A percentile compares a stretch with the other conserved stretches of the same genome.
Conservation (phyloP, 257 asterid species). For the Vinca minor region DNA sequence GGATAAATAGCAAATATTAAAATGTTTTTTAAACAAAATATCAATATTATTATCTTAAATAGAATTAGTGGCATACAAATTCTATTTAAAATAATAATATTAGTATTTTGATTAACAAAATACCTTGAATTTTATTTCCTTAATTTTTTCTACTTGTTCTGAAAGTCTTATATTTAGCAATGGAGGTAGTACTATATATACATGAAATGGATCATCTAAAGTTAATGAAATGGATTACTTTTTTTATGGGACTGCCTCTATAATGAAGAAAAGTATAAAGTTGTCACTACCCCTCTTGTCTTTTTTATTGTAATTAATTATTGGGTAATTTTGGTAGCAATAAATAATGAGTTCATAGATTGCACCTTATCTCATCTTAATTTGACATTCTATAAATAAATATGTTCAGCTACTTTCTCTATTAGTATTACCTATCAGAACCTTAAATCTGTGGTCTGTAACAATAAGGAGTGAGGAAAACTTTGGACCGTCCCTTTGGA, state of each 20-base stretch:
- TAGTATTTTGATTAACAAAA: too few species aligned
- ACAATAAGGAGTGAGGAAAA: background rate
- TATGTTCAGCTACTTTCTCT: constrained; percentile 9
- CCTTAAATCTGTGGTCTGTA: constrained; percentile 4
- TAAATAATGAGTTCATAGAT: background rate
- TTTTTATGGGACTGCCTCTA: background rate
- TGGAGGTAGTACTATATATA: too few species aligned
- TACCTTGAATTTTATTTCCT: too few species aligned
- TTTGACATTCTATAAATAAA: background rate
- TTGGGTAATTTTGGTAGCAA: background rate
- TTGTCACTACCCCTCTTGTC: background rate
- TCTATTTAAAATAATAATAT: too few species aligned
- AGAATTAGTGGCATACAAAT: too few species aligned
- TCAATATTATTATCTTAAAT: too few species aligned
- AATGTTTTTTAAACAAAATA: too few species aligned
- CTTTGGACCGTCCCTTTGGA: background rate
- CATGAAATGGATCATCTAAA: background rate
- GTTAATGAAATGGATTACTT: background rate
- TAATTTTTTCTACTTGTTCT: too few species aligned
- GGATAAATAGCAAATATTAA: too few species aligned
- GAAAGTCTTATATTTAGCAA: too few species aligned
- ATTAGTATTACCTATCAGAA: background rate
- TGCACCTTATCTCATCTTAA: constrained; percentile 4
- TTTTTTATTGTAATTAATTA: background rate
- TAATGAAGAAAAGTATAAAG: constrained; percentile 9